Evolutionary conservation across 805 yeast genomes (phyloP), one percentile per base, ranked within the genome.

Genomic region (Candida koratica): DNA sequence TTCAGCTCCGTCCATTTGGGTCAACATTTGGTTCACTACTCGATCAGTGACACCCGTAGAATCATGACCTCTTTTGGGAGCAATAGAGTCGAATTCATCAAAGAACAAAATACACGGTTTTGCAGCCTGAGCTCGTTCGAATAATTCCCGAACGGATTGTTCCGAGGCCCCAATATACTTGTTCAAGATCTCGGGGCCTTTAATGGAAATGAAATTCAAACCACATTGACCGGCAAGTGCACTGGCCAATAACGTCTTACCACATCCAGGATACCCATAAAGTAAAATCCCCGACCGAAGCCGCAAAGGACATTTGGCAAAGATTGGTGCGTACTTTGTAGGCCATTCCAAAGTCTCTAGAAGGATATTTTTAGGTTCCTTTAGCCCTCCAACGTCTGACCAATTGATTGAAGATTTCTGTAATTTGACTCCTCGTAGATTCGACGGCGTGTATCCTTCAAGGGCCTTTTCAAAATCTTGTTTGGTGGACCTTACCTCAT

Each of bases 1-100:
- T 58, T 93, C 97, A 1, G 97, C 97, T 64, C 98, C 98, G 59
- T 93, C 98, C 96, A 93, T 89, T 56, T 93, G 97, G 0, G 98
- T 93, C 50, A 93, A 73, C 77, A 93, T 76, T 55, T 93, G 98
- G 60, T 93, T 93, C 17, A 93, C 98, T 26, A 93, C 96, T 49
- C 98, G 73, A 56, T 93, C 98, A 3, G 97, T 93, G 4, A 93
- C 97, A 38, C 97, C 97, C 0, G 97, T 89, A 1, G 95, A 85
- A 55, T 90, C 98, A 52, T 89, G 97, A 2, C 97, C 97, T 71
- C 97, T 81, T 56, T 89, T 89, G 1, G 97, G 97, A 0, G 97
- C 97, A 52, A 93, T 87, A 0, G 97, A 88, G 49, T 90, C 97
- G 56, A 90, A 89, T 53, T 90, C 97, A 60, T 90, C 97, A 58